Evolutionary conservation across 345 rosid species (phyloP), one percentile per base, ranked within the genome.

Genomic region (Arabidopsis arenosa): DNA sequence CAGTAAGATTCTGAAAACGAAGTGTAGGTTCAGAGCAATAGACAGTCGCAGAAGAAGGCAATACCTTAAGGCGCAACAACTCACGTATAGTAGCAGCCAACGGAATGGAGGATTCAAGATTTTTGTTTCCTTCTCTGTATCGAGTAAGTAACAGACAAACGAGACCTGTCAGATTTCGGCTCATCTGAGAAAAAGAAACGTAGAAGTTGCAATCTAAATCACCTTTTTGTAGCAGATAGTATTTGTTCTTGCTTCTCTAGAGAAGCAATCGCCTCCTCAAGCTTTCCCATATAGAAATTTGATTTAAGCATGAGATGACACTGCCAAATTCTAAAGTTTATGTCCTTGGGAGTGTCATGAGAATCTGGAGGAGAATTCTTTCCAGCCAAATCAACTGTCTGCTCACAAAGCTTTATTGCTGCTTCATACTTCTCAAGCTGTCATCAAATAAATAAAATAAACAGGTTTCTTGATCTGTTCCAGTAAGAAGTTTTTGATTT

Each of bases 361-460:
- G 74, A 48, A 80, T 84, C 91, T 33, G 48, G 64, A 75, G 70
- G 84, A 68, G 85, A 84, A 78, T 90, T 90, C 77, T 83, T 88
- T 79, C 80, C 84, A 28, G 98, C 94, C 75, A 88, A 83, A 83
- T 88, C 89, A 58, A 84, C 55, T 62, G 97, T 86, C 85, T 87
- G 89, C 78, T 87, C 94, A 70, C 96, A 93, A 51, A 95, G 84
- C 80, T 81, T 87, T 84, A 93, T 88, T 48, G 85, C 88, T 80
- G 88, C 99, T 80, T 90, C 97, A 73, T 87, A 93, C 81, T 84
- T 90, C 77, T 73, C 85, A 77, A 93, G 81, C 99, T 92, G 98
- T 66, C 32, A 84, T 65, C 68, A 63, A 70, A 84, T n/a, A 76
- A 67, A 30, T 66, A 6, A 66, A 71, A n/a, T n/a, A 47, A 54